phyloP scores from a whole-genome alignment of 75 land plant genomes.

The Pinus albicaulis region DNA sequence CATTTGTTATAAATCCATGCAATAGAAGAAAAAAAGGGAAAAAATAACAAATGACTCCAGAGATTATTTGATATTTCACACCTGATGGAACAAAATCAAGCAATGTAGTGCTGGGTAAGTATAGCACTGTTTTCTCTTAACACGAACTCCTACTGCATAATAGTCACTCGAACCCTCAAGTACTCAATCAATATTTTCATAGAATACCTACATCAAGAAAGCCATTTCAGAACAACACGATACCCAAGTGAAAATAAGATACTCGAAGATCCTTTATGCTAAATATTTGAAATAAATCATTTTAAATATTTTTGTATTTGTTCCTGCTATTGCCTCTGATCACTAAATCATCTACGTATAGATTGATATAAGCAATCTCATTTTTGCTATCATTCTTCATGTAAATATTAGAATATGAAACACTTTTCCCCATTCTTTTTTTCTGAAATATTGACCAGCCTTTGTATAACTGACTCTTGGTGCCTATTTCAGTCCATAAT shows the following conservation, averaged over 20 bases:
- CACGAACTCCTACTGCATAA: neutral
- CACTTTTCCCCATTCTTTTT: too few species aligned
- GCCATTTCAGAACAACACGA: neutral
- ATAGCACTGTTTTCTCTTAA: conserved; percentile 3
- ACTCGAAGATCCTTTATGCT: too few species aligned
- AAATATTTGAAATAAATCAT: too few species aligned
- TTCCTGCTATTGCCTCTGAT: too few species aligned
- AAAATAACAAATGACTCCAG: neutral
- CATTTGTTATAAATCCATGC: neutral
- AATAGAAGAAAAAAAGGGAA: neutral
- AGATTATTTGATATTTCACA: neutral
- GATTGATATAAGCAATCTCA: too few species aligned
- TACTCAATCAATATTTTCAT: neutral
- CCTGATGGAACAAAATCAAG: neutral
- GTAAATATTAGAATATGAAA: too few species aligned
- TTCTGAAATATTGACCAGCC: too few species aligned
- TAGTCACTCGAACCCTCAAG: neutral
- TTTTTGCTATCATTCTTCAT: too few species aligned
- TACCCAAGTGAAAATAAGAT: neutral
- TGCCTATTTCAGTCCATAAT: too few species aligned
- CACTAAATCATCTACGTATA: too few species aligned
- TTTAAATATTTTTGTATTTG: too few species aligned
- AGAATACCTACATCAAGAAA: conserved; percentile 1
- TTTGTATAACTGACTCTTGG: too few species aligned
- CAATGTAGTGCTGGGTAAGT: neutral